Evolutionary conservation across 768 basidiomycete species (phyloP).

Genomic region (Termitomyces sp.): DNA sequence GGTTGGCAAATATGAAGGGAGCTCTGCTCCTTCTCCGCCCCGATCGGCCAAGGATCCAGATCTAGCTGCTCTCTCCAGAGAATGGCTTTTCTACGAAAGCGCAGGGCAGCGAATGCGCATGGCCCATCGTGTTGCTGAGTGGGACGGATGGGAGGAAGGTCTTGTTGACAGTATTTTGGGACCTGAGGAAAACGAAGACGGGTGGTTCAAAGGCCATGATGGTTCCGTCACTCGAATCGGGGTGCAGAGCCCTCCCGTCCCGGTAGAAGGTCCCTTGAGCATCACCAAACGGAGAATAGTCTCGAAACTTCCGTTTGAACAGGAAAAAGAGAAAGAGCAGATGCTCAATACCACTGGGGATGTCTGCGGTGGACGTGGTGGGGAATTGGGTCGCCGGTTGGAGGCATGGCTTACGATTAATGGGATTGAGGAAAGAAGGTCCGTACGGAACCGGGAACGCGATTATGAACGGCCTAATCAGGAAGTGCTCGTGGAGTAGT

Average conservation of each 20-base stretch:
- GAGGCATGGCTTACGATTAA: conserved; percentile 69
- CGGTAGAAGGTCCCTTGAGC: conserved; percentile 4
- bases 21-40: conserved; percentile 22
- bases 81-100: conserved; percentile 76
- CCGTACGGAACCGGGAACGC: conserved; percentile 12
- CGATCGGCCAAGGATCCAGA: conserved; percentile 23
- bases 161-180: conserved; percentile 74
- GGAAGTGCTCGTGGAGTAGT: conserved; percentile 8
- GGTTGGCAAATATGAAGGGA: conserved; percentile 27
- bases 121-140: conserved; percentile 80
- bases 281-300: conserved; percentile 32
- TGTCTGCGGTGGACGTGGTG: conserved; percentile 75
- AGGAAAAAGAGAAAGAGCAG: conserved; percentile 67
- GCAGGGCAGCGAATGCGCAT: conserved; percentile 63
- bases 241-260: conserved; percentile 22
- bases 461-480: conserved; percentile 12
- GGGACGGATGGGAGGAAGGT: conserved; percentile 93
- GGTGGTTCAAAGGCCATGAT: conserved; percentile 57
- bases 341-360: conserved; percentile 71
- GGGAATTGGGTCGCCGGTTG: conserved; percentile 70
- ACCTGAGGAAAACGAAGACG: conserved; percentile 64
- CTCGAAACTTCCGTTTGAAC: conserved; percentile 49
- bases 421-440: conserved; percentile 25
- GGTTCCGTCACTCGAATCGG: conserved; percentile 12
- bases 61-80: conserved; percentile 47